Percentiles rank a stretch among this genome's conserved stretches.
Evolutionary conservation across 495 filamentous ascomycete genomes (phyloP).

Genomic region (Tuber calosporum): DNA sequence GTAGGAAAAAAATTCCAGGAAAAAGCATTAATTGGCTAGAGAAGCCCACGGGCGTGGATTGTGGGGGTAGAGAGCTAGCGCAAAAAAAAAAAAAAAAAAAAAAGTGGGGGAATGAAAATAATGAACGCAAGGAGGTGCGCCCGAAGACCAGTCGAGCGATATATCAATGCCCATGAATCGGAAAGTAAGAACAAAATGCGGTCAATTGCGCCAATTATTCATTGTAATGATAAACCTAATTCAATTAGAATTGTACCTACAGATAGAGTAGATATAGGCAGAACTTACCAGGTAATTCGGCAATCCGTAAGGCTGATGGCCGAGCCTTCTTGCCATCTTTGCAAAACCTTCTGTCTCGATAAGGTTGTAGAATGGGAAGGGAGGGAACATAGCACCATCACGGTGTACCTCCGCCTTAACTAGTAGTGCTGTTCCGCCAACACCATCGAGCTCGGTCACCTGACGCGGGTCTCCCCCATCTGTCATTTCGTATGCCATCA

Average conservation of each 20-base stretch:
- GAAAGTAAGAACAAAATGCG: conserved; percentile 7
- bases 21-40: conserved; percentile 9
- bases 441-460: conserved; percentile 75
- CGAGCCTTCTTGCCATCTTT: conserved; percentile 85
- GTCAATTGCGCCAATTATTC: conserved; percentile 26
- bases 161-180: neutral
- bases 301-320: conserved; percentile 73
- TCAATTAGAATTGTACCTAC: neutral
- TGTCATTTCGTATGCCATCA: conserved; percentile 83
- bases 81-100: conserved; percentile 8
- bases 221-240: conserved; percentile 42
- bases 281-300: conserved; percentile 88
- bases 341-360: conserved; percentile 98
- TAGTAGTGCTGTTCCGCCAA: conserved; percentile 85
- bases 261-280: conserved; percentile 7
- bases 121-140: conserved; percentile 11
- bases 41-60: conserved; percentile 4
- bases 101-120: no score
- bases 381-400: conserved; percentile 96
- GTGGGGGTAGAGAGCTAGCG: neutral
- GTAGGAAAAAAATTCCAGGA: conserved; percentile 6
- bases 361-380: conserved; percentile 91
- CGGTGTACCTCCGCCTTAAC: conserved; percentile 97
- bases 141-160: conserved; percentile 28
- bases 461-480: conserved; percentile 51